phyloP scores from a whole-genome alignment of 1,284 basidiomycete genomes.

The Omphalotus olearius region DNA sequence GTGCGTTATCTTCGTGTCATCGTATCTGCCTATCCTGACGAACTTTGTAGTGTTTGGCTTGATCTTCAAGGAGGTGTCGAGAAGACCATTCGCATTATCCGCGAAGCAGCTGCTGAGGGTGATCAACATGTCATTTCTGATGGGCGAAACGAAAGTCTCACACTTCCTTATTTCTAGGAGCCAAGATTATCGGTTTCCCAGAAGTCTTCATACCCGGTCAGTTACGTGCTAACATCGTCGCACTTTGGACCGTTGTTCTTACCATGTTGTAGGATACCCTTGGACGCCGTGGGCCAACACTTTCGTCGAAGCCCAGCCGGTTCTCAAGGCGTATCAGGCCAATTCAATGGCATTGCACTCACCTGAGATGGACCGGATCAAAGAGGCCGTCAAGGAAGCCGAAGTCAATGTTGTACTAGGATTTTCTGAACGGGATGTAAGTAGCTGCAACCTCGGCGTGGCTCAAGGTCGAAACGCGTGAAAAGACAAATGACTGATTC shows the following conservation, averaged over 20 bases:
- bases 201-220: constrained; percentile 27
- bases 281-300: constrained; percentile 30
- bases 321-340: constrained; percentile 27
- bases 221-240: background rate
- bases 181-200: constrained; percentile 28
- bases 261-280: constrained; percentile 23
- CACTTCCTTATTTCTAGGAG: constrained; percentile 2
- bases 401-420: constrained; percentile 26
- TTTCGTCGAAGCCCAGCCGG: constrained; percentile 21
- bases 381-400: constrained; percentile 25
- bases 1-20: constrained; percentile 12
- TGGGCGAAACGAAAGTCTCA: no score
- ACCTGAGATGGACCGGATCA: constrained; percentile 28
- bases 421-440: constrained; percentile 26
- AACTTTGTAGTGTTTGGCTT: constrained; percentile 24
- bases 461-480: no score
- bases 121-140: no score
- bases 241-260: background rate
- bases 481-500: background rate
- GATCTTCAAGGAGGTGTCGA: constrained; percentile 29
- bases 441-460: background rate
- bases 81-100: constrained; percentile 28
- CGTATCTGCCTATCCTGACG: background rate
- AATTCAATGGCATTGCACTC: constrained; percentile 28
- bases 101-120: constrained; percentile 25